Conservation (phyloP, 2,329 filamentous ascomycete species). For the Akanthomyces uredinophilus region DNA sequence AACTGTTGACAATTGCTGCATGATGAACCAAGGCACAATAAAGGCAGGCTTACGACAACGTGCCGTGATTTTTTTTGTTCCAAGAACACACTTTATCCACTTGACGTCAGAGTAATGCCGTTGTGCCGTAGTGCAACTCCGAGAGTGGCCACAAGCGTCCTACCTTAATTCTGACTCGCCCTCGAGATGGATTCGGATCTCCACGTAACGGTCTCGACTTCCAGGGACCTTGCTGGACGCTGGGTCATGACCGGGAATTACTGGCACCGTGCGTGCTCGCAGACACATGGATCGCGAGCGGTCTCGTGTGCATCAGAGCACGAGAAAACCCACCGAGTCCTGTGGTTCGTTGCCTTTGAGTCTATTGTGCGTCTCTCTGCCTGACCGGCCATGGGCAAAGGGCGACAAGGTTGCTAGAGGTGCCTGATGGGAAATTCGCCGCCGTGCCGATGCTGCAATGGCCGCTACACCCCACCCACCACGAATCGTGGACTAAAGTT, state of each 20-base stretch:
- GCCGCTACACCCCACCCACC: not conserved
- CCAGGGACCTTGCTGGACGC: not conserved
- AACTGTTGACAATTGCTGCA: not conserved
- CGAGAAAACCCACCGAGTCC: constrained; percentile 1
- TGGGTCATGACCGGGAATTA: not conserved
- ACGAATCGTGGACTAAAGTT: constrained; percentile 1
- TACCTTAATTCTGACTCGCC: constrained; percentile 7
- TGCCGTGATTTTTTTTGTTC: not conserved
- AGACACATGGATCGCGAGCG: not conserved
- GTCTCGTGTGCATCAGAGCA: not conserved
- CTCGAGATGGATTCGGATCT: not conserved
- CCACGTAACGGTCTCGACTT: constrained; percentile 13
- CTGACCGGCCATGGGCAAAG: not conserved
- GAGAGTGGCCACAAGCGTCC: not conserved
- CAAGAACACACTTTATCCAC: constrained; percentile 8
- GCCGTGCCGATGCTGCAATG: not conserved
- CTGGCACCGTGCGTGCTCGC: not conserved
- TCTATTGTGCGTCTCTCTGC: not conserved
- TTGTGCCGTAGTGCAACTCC: constrained; percentile 1
- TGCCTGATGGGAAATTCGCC: not conserved
- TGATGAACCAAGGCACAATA: not conserved
- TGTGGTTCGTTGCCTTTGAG: not conserved
- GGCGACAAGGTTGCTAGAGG: not conserved
- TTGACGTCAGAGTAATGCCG: constrained; percentile 8
- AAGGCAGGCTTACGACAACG: not conserved